Evolutionary conservation across 352 stramenopile species (phyloP), one percentile per base, ranked within the genome.

Genomic region (Phytophthora megakarya): DNA sequence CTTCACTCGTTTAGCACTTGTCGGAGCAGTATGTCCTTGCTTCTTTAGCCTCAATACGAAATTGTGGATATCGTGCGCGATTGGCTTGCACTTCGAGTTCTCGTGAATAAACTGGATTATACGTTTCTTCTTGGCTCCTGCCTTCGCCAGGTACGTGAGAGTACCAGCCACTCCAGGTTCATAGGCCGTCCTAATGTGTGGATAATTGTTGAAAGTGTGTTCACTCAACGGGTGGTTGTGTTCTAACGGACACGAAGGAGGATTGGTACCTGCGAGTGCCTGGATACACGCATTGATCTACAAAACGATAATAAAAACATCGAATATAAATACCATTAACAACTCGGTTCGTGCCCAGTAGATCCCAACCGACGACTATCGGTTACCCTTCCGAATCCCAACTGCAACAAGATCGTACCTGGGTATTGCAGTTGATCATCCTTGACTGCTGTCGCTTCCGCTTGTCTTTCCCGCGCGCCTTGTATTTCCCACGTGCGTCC

Each of bases 401-500:
- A 64, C 35, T 44, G 16, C 13, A 3, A n/a, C 38, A 22, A 33
- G 15, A 33, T 12, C 43, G 25, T 49, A 65, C 56, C n/a, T n/a
- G n/a, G n/a, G n/a, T n/a, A n/a, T n/a, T n/a, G n/a, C n/a, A n/a
- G n/a, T n/a, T n/a, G n/a, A n/a, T n/a, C n/a, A n/a, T n/a, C n/a
- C 60, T 38, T 21, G 59, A 47, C 21, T 55, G 18, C 11, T 56
- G 43, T 7, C 19, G n/a, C 59, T 57, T 56, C 18, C 59, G 11
- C 12, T 67, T 47, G 2, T 50, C 50, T 56, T 67, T 13, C 0
- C 43, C 35, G 15, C 25, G 42, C 19, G 43, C 5, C 15, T 62
- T 57, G 50, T 67, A 56, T 32, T 61, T 46, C 6, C 43, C 50
- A 33, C 35, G 18, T 67, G 43, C 0, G 50, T 67, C 33, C 60